phyloP scores from a whole-genome alignment of 352 stramenopile genomes.

The Phytophthora tubulina region DNA sequence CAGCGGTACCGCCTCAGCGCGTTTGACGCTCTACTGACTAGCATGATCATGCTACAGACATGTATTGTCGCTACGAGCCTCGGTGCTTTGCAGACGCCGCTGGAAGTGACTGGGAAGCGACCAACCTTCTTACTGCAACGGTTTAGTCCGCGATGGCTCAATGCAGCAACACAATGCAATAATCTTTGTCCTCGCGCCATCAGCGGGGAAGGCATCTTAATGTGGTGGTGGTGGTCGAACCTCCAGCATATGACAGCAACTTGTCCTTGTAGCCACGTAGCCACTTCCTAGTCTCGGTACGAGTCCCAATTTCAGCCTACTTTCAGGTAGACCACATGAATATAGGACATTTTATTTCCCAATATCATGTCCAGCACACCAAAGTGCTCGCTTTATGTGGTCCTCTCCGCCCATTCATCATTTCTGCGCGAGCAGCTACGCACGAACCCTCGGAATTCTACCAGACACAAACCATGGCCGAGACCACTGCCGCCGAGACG shows the following conservation, averaged over 20 bases:
- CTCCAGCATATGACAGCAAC: conserved; percentile 26
- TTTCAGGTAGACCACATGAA: background rate
- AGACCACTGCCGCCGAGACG: conserved; percentile 30
- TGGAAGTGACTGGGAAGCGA: background rate
- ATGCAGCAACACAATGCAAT: conserved; percentile 2
- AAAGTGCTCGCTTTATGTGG: background rate
- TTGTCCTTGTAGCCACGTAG: conserved; percentile 36
- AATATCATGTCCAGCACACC: background rate
- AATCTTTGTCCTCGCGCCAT: conserved; percentile 8
- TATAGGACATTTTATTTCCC: background rate
- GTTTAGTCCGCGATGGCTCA: background rate
- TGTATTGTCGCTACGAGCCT: too few species aligned
- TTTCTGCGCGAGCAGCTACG: conserved; percentile 40
- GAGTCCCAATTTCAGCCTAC: background rate
- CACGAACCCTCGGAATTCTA: conserved; percentile 37
- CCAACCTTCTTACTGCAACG: too few species aligned
- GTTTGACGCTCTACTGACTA: too few species aligned
- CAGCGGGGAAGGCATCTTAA: background rate
- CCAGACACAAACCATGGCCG: conserved; percentile 26
- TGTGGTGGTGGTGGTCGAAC: conserved; percentile 10
- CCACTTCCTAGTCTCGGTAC: background rate
- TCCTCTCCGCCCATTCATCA: conserved; percentile 39
- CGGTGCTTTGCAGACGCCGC: background rate
- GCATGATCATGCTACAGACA: too few species aligned
- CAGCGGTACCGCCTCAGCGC: too few species aligned